Evolutionary conservation across 75 land plant species (phyloP), one percentile per base, ranked within the genome.

Genomic region (Cunninghamia lanceolata): DNA sequence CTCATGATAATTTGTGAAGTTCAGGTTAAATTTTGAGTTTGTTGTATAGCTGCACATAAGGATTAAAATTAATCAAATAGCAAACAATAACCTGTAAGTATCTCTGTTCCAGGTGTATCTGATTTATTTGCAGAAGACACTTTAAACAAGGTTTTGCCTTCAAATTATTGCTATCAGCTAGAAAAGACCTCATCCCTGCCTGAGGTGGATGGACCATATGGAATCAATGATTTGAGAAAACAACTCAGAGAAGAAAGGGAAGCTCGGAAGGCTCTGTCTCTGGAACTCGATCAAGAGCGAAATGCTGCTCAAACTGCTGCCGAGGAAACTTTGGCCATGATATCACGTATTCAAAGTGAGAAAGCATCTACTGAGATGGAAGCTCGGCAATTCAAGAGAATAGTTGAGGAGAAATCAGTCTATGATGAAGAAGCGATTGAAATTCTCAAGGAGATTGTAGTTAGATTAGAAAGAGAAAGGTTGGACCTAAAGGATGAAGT

Each of bases 321-420:
- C n/a, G 95, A 96, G 87, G 99, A 97, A 84, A 93, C 98, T n/a
- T 90, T 96, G 96, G 98, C 95, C 43, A 97, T 96, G 98, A 96
- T 97, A 63, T 68, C 89, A 30, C 92, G 98, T 14, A 90, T 96
- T 17, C 99, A 96, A 85, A 89, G 92, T 89, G 99, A 97, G 86
- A 97, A 96, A 88, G 94, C 98, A 43, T 89, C 91, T 7, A 85
- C 94, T 19, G 95, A 95, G 86, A 94, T 97, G 98, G 96, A 97
- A 84, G 93, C 96, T 46, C 89, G 94, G 71, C 99, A 97, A 71
- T 96, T 86, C 59, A 87, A 93, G 89, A 90, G 98, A 87, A 89
- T 96, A 88, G 91, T 92, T 45, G 95, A 96, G 85, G 99, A 94
- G 83, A 97, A 95, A 85, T 86, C 86, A 68, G 89, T 89, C 78